Base-by-base conservation (phyloP, 495 filamentous ascomycete species). In the Pyrenula massariospora region DNA sequence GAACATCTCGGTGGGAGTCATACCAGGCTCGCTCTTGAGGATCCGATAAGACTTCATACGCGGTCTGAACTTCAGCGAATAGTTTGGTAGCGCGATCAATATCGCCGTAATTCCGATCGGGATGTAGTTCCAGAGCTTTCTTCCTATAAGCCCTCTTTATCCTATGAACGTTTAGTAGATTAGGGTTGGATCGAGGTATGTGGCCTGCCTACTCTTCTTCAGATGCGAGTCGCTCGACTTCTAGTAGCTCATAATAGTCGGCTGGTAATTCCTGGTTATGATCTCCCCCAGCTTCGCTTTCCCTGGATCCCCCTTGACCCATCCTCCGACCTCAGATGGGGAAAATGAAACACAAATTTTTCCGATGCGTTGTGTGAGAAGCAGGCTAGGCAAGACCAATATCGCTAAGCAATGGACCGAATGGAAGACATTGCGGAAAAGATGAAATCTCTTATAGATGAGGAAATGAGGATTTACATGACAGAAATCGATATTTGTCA, bases 21-120 rank as follows among this genome's bases (percentile, higher is more conserved):
- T 99, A 99, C 93, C 93, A 97, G 10, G 91, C 85, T 51, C 94
- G 83, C 67, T 99, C 93, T 66, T 97, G 91, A 8, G 89, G 83
- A 67, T 99, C 94, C 15, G 91, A 94, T 1, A 99, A 84, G 21
- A 97, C 82, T 65, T 97, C 91, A 68, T 97, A 95, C 42, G 93
- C 93, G 10, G 89, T 78, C 66, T 96, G 91, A 22, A 97, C 79
- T 62, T 93, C 90, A 50, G 91, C 90, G 66, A 99, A 99, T 20
- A 84, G 82, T 57, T 71, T 75, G 0, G 93, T 98, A 8, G 92
- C 81, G 58, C 83, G 81, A 59, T 93, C 89, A 54, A 83, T 83
- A 65, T 95, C 84, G 57, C 86, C 87, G 68, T 84, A 88, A 69
- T 99, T 99, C 59, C 92, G 86, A 67, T 99, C 93, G 1, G 93